A percentile compares a stretch with the other conserved stretches of the same genome.
Conservation (phyloP, 2,329 filamentous ascomycete genomes). For the Ceratocystis diversiconidia region DNA sequence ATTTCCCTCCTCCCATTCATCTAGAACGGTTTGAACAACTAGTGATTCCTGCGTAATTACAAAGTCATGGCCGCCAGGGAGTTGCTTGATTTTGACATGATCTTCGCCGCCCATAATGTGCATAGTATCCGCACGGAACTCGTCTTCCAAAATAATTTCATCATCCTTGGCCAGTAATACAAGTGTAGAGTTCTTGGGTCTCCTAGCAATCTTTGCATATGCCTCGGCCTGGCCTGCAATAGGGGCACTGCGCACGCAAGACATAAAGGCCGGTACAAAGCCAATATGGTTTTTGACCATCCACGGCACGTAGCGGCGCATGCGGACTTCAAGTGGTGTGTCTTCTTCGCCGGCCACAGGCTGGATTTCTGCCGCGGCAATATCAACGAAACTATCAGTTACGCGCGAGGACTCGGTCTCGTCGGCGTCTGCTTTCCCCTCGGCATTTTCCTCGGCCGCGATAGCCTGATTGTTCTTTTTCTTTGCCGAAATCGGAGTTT, state of each 20-base stretch:
- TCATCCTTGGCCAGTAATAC: constrained; percentile 39
- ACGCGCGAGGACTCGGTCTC: constrained; percentile 16
- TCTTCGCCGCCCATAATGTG: constrained; percentile 36
- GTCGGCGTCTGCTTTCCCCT: neutral
- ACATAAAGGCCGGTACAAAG: constrained; percentile 47
- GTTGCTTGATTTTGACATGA: constrained; percentile 35
- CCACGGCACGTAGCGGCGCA: constrained; percentile 42
- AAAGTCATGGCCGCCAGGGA: constrained; percentile 46
- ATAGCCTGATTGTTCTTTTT: constrained; percentile 19
- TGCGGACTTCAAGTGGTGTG: constrained; percentile 31
- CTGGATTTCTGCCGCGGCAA: constrained; percentile 31
- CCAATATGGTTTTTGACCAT: constrained; percentile 41
- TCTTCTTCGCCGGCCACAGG: constrained; percentile 21
- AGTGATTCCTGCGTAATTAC: constrained; percentile 24
- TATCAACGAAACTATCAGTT: constrained; percentile 25
- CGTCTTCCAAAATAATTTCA: constrained; percentile 37
- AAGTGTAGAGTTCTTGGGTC: constrained; percentile 32
- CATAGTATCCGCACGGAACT: constrained; percentile 36
- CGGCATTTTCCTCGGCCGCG: neutral
- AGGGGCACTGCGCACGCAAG: constrained; percentile 39
- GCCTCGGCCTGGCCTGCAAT: constrained; percentile 38
- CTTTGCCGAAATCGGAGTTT: constrained; percentile 34
- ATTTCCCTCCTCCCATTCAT: neutral
- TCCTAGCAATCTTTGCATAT: constrained; percentile 34
- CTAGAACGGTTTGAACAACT: constrained; percentile 13